phyloP scores from a whole-genome alignment of 2,329 filamentous ascomycete genomes.

The Fusarium sp. region DNA sequence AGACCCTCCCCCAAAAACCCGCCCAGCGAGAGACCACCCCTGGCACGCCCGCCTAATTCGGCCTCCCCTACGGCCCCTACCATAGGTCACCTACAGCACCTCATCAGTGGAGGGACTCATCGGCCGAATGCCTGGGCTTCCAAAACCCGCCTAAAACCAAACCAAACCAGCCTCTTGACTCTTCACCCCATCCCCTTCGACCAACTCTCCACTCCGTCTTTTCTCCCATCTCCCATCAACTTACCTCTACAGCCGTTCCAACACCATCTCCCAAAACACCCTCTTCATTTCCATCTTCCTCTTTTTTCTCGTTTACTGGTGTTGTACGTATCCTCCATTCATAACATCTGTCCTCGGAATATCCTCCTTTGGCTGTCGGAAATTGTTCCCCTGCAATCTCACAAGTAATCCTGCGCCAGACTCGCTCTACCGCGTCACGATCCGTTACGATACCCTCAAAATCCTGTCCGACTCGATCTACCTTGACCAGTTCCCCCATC shows the following conservation, averaged over 20 bases:
- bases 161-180: conserved; percentile 38
- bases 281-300: conserved; percentile 29
- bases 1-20: conserved; percentile 32
- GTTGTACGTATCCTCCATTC: conserved; percentile 21
- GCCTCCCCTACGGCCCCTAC: conserved; percentile 26
- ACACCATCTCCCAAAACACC: conserved; percentile 30
- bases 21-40: conserved; percentile 17
- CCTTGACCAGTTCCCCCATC: conserved; percentile 36
- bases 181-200: conserved; percentile 20
- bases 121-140: conserved; percentile 33
- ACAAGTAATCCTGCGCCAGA: conserved; percentile 31
- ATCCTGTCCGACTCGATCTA: conserved; percentile 31
- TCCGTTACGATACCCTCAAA: conserved; percentile 38
- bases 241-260: conserved; percentile 24
- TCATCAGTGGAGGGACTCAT: conserved; percentile 1
- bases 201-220: conserved; percentile 29
- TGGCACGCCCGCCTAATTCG: conserved; percentile 34
- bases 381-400: conserved; percentile 24
- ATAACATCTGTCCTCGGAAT: conserved; percentile 19
- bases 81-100: neutral
- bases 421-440: conserved; percentile 39
- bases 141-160: conserved; percentile 40
- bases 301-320: conserved; percentile 16
- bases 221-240: conserved; percentile 33
- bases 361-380: conserved; percentile 9